A percentile compares a stretch with the other conserved stretches of the same genome.
Conservation (phyloP, 345 rosid species). For the Hibiscus tridactylites region DNA sequence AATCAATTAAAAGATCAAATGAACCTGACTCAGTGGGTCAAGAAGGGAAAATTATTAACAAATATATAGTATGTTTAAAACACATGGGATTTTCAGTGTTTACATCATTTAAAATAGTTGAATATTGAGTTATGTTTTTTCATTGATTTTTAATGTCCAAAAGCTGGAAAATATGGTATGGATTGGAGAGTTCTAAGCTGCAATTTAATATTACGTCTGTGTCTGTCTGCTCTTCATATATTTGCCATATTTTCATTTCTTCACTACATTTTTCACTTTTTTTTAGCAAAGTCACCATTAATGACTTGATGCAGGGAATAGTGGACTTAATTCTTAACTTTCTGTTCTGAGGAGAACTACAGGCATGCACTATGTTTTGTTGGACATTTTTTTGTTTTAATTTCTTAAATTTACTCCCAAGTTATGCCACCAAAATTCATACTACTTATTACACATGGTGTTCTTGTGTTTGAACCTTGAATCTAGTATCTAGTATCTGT, state of each 20-base stretch:
- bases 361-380: constrained; percentile 28
- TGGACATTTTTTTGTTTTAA: constrained; percentile 13
- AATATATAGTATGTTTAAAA: not conserved
- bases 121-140: not conserved
- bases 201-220: constrained; percentile 5
- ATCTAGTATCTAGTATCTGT: not conserved
- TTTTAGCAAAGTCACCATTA: constrained; percentile 12
- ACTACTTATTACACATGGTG: not conserved
- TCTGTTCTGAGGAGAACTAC: not conserved
- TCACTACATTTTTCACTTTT: not conserved
- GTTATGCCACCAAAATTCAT: not conserved
- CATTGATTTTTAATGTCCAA: not conserved
- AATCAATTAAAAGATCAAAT: not conserved
- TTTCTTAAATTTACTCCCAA: constrained; percentile 8
- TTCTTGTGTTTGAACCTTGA: not conserved
- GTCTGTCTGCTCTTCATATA: constrained; percentile 1
- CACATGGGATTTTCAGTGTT: not conserved
- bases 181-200: constrained; percentile 7
- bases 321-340: constrained; percentile 14
- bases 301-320: constrained; percentile 14
- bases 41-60: not conserved
- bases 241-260: constrained; percentile 4
- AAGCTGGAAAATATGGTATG: constrained; percentile 3
- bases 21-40: not conserved
- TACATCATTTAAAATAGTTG: not conserved